A percentile compares a stretch with the other conserved stretches of the same genome.
Evolutionary conservation across 2,329 filamentous ascomycete species (phyloP).

Genomic region (Botrytis aclada): DNA sequence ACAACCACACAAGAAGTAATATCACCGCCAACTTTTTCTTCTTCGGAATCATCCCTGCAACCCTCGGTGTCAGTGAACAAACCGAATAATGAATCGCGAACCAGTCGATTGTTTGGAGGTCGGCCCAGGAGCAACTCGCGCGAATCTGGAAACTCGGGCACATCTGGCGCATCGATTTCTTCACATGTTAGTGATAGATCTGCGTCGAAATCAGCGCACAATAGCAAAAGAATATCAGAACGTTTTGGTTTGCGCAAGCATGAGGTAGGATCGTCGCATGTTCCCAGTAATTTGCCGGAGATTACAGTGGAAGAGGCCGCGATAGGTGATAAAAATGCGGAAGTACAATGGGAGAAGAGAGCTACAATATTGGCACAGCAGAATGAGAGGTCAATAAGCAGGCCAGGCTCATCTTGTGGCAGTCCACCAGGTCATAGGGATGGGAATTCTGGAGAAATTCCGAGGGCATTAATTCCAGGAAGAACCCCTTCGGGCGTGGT

Average conservation of each 20-base stretch:
- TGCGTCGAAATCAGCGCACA: slow-evolving; percentile 3
- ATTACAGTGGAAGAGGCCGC: slow-evolving; percentile 49
- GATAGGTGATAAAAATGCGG: slow-evolving; percentile 46
- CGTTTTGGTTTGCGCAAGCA: slow-evolving; percentile 64
- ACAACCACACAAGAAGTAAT: slow-evolving; percentile 78
- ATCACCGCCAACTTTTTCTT: slow-evolving; percentile 56
- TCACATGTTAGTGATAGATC: slow-evolving; percentile 22
- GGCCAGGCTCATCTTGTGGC: slow-evolving; percentile 41
- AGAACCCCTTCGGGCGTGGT: slow-evolving; percentile 36
- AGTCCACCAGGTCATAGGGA: slow-evolving; percentile 26
- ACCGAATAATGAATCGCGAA: slow-evolving; percentile 31
- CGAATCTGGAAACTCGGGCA: slow-evolving; percentile 44
- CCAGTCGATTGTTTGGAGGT: slow-evolving; percentile 37
- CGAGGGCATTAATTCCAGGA: slow-evolving; percentile 17
- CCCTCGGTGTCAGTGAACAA: slow-evolving; percentile 21
- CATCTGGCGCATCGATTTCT: slow-evolving; percentile 26
- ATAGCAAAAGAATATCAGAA: slow-evolving; percentile 56
- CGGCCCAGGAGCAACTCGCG: slow-evolving; percentile 43
- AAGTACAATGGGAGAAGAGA: slow-evolving; percentile 86
- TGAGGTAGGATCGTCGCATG: slow-evolving; percentile 63
- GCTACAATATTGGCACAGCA: slow-evolving; percentile 81
- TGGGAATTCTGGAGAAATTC: slow-evolving; percentile 20
- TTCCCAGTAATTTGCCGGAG: slow-evolving; percentile 77
- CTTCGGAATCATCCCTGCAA: slow-evolving; percentile 38
- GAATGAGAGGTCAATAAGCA: slow-evolving; percentile 45